Base-by-base conservation (phyloP, 192 early-diverging fungal genomes). In the Powellomyces hirtus region DNA sequence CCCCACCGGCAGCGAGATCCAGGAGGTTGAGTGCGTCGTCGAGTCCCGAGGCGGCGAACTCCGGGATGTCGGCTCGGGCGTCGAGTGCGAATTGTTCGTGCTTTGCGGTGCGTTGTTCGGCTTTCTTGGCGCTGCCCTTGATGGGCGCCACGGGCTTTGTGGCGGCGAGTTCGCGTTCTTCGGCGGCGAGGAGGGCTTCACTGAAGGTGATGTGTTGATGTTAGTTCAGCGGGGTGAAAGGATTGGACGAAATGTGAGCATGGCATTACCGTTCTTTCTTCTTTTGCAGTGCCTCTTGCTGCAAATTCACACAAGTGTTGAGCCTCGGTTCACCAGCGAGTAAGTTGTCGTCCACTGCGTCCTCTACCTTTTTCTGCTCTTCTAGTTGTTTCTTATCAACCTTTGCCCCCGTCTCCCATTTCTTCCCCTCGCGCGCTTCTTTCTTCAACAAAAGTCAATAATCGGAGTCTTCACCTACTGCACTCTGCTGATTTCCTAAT, bases 1-100 rank as follows among this genome's bases (percentile, higher is more conserved):
- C 33, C 27, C 62, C 64, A 34, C 62, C 61, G 42, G 70, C 34
- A 27, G 85, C 55, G 2, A 82, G 44, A 26, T 82, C 77, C 63
- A 97, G 68, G 2, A 94, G 83, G 61, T 91, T 86, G 5, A 97
- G 75, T 14, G 93, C 93, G 64, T 89, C 91, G 72, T 97, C 93
- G 70, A 97, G 84, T 56, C 90, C 91, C 27, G 80, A 81, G 1
- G 95, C 93, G 1, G 88, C 79, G 75, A 84, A 94, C 57, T 86
- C 81, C 26, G 89, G 88, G 27, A 92, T 78, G 34, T 53, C 60
- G 16, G 31, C 38, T 22, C 53, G 27, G 37, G 59, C 45, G 31
- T 65, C 71, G 26, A 38, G 24, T n/a, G 16, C 53, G 36, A 53
- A 77, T 56, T 50, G 76, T 75, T 70, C 78, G 68, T 37, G 79